phyloP scores from a whole-genome alignment of 768 basidiomycete species.

The Auricularia auricula-judae region DNA sequence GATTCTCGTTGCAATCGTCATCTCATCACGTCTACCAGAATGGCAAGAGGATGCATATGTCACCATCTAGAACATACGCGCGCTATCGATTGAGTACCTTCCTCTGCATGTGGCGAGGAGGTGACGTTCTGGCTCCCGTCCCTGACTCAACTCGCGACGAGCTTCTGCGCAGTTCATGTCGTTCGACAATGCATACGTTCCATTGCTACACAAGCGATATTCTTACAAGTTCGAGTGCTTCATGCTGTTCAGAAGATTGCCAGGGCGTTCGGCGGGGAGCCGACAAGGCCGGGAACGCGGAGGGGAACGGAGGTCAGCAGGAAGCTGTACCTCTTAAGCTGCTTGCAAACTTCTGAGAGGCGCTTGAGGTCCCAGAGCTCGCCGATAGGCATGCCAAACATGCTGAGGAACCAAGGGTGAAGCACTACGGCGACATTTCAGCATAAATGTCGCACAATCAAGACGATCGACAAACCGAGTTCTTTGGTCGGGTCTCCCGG shows the following conservation, averaged over 20 bases:
- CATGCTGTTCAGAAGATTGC: slow-evolving; percentile 1
- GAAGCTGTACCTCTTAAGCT: slow-evolving; percentile 54
- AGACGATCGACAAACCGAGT: slow-evolving; percentile 7
- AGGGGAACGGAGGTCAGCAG: slow-evolving; percentile 21
- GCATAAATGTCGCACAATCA: too few species aligned
- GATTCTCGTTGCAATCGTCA: too few species aligned
- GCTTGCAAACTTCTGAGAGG: slow-evolving; percentile 43
- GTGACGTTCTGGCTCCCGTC: too few species aligned
- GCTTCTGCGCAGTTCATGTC: too few species aligned
- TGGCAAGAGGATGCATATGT: too few species aligned
- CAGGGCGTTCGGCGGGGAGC: neutral
- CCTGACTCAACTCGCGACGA: too few species aligned
- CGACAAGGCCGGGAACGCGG: neutral
- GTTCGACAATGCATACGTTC: too few species aligned
- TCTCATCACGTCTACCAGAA: too few species aligned
- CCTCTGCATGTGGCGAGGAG: too few species aligned
- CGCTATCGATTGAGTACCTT: too few species aligned
- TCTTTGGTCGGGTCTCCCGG: slow-evolving; percentile 2
- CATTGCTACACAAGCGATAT: too few species aligned
- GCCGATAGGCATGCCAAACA: slow-evolving; percentile 69
- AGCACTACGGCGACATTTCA: neutral
- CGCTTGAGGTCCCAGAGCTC: slow-evolving; percentile 66
- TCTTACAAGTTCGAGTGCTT: neutral
- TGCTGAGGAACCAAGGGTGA: slow-evolving; percentile 20
- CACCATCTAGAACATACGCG: too few species aligned